Evolutionary conservation across 352 stramenopile genomes (phyloP), one percentile per base, ranked within the genome.

Genomic region (Elongisporangium prolatum): DNA sequence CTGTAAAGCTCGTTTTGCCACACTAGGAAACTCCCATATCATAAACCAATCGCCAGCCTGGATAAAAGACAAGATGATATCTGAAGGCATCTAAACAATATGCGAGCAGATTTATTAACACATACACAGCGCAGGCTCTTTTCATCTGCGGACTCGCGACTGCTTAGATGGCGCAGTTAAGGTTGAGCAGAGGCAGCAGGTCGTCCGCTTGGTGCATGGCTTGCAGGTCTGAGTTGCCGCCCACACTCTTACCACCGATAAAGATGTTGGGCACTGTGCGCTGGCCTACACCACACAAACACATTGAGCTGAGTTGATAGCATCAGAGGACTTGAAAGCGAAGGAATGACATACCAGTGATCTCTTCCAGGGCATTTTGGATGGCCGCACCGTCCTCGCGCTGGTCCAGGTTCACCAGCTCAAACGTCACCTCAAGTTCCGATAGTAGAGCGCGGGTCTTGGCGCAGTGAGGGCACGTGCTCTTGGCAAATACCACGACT

Each of bases 241-340:
- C 91, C 47, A 97, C 60, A 67, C 84, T 80, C 52, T 86, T 71
- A 56, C 85, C 84, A 21, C 80, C 81, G 38, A 98, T 80, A 68
- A 97, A 98, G 5, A 98, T 86, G 70, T 97, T 97, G 1, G 94
- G 90, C 18, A 98, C 91, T 6, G 86, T 97, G 56, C 72, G 68
- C 59, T 96, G 86, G 28, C 84, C 88, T 21, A 40, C 14, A 44
- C 10, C 34, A 44, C 10, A 44, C 17, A 38, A 10, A 11, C 4
- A 44, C 11, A 44, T 3, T 44, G 34, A 44, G 34, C 11, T 44
- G 34, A 13, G 34, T 44, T 4, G 1, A 10, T 11, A 2, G 8
- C 34, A 44, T 17, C 17, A 44, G 34, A 44, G 34, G 10, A 44
- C 34, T 17, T 4, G 4, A 52, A 52, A 20, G 14, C 1, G 58